Base-by-base conservation (phyloP, 805 yeast genomes). In the Debaryomyces hansenii region DNA sequence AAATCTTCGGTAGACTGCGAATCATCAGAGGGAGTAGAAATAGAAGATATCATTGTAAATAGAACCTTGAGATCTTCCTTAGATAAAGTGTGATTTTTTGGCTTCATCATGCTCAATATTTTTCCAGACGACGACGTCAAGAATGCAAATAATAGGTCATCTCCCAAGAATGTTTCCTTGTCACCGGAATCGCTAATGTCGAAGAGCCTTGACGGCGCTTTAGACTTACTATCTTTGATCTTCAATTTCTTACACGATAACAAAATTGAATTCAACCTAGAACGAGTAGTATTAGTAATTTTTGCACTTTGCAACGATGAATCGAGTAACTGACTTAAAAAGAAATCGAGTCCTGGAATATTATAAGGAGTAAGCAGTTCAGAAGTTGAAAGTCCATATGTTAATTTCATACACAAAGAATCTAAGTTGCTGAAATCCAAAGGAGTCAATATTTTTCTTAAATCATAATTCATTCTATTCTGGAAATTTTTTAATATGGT, bases 51-150 rank as follows among this genome's bases (percentile, higher is more conserved):
- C 67, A 90, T 79, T 14, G 86, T 79, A 49, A 90, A 82, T 20
- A 94, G 65, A 6, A 88, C 70, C 41, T 86, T 87, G 14, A 94
- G 68, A 63, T 92, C 99, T 7, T 87, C 81, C 2, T 96, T 90
- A 52, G 86, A 87, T 31, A 92, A 63, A 5, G 85, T 78, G 63
- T 92, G 98, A 24, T 79, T 79, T 44, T 76, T 78, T 0, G 97
- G 97, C 41, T 95, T 75, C 55, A 90, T 66, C 0, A 84, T 83
- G 4, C 87, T 79, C 21, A 90, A 75, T 14, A 94, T 66, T 46
- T 80, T 72, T n/a, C 84, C 83, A 35, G 77, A 79, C 1, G 85
- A 76, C 1, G 81, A 82, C 3, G 87, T 78, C 1, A 92, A 64
- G 40, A 91, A 64, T 0, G 94, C 94, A 63, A 92, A 94, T 5